These are phyloP conservation scores for Didymosphaeria variabile DNA, from an alignment of 2,329 filamentous ascomycete genomes.

Conservation along the genomic window DNA sequence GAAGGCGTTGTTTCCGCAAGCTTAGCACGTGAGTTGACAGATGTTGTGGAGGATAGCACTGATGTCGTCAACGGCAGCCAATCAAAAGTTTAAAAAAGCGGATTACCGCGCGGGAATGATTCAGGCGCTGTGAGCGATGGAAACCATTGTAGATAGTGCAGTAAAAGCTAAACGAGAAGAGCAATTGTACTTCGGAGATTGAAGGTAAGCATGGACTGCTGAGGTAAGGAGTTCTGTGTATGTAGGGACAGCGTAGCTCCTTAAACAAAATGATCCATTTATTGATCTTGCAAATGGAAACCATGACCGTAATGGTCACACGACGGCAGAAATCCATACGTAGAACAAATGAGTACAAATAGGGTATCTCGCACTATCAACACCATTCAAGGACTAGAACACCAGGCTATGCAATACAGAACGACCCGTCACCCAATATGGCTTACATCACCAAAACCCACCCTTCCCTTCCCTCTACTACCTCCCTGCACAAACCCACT, in stretches of 20 bases:
- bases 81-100: background rate
- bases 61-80: background rate
- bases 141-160: no score
- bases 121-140: background rate
- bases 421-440: constrained; percentile 21
- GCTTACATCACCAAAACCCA: constrained; percentile 35
- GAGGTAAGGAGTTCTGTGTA: no score
- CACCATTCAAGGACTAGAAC: background rate
- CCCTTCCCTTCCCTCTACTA: constrained; percentile 24
- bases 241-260: no score
- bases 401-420: background rate
- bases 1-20: background rate
- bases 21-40: background rate
- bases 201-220: no score
- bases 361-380: constrained; percentile 5
- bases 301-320: no score
- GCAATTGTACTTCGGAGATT: no score
- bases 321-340: no score
- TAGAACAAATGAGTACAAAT: background rate
- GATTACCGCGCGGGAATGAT: background rate
- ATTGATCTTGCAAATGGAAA: no score
- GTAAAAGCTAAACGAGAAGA: no score
- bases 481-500: constrained; percentile 36
- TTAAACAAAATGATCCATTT: no score
- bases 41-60: background rate